Conservation (phyloP, 2,329 filamentous ascomycete genomes). For the Aquanectria penicillioides region DNA sequence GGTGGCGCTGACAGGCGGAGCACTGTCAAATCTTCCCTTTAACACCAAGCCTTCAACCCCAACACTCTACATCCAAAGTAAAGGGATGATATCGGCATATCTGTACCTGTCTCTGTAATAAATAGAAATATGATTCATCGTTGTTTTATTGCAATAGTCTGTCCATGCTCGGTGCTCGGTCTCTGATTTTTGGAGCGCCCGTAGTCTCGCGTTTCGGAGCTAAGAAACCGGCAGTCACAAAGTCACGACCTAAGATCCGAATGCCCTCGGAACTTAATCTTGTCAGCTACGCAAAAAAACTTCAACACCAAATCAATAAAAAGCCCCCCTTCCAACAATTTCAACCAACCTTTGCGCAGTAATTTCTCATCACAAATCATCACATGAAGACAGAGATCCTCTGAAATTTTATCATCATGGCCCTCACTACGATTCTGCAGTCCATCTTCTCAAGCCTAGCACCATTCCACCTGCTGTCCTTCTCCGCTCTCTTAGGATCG, state of each 20-base stretch:
- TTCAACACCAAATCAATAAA: slow-evolving; percentile 19
- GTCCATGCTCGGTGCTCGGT: too few species aligned
- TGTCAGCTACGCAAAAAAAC: slow-evolving; percentile 9
- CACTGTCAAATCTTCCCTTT: too few species aligned
- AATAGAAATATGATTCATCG: too few species aligned
- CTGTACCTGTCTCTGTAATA: too few species aligned
- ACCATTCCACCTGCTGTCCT: slow-evolving; percentile 51
- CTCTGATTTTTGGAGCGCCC: too few species aligned
- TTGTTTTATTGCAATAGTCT: too few species aligned
- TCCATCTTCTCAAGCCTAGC: slow-evolving; percentile 38
- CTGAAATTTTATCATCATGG: slow-evolving; percentile 23
- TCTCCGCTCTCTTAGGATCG: slow-evolving; percentile 52
- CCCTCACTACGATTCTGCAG: slow-evolving; percentile 17
- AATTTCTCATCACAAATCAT: neutral
- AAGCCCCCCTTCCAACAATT: neutral
- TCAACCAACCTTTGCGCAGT: neutral
- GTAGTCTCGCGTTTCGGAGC: too few species aligned
- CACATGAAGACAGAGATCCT: neutral
- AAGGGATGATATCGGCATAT: too few species aligned
- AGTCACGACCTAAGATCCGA: slow-evolving; percentile 32
- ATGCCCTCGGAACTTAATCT: slow-evolving; percentile 34
- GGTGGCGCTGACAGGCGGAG: too few species aligned
- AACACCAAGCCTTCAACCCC: too few species aligned
- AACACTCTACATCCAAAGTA: too few species aligned
- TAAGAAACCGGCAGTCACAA: too few species aligned